A percentile compares a stretch with the other conserved stretches of the same genome.
phyloP scores from a whole-genome alignment of 2,329 filamentous ascomycete species.

The Fusarium drepaniforme region DNA sequence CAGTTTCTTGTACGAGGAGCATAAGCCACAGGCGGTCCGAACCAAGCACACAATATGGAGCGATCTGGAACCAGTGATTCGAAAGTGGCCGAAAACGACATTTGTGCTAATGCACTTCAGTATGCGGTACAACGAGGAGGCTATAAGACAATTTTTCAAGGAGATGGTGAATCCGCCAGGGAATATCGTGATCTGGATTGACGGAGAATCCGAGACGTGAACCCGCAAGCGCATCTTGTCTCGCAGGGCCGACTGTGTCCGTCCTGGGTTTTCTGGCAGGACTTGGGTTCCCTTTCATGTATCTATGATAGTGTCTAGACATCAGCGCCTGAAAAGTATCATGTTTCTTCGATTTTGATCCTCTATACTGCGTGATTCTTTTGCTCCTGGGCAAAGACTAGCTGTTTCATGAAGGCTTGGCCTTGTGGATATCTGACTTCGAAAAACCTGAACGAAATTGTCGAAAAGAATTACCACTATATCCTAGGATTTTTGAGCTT shows the following conservation, averaged over 20 bases:
- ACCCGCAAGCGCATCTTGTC: too few species aligned
- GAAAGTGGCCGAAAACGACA: constrained; percentile 56
- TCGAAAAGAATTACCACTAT: too few species aligned
- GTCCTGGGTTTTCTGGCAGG: neutral
- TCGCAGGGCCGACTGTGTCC: neutral
- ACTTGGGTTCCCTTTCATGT: neutral
- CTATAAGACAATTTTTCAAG: constrained; percentile 56
- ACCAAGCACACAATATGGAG: constrained; percentile 62
- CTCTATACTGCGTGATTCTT: neutral
- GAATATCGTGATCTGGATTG: constrained; percentile 63
- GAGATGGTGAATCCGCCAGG: constrained; percentile 52
- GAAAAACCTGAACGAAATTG: too few species aligned
- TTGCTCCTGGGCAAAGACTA: neutral
- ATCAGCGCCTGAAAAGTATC: neutral
- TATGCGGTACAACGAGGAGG: constrained; percentile 56
- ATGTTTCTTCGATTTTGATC: neutral
- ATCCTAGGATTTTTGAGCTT: too few species aligned
- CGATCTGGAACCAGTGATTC: constrained; percentile 58
- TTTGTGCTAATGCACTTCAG: constrained; percentile 64
- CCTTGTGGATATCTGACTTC: too few species aligned
- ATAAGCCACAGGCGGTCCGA: constrained; percentile 56
- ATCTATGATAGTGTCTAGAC: neutral
- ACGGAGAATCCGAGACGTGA: constrained; percentile 46
- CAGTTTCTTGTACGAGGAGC: constrained; percentile 59
- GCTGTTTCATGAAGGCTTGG: too few species aligned